Conservation (phyloP, 176 grass and related monocot species). For the Dendrocalamus sinicus region DNA sequence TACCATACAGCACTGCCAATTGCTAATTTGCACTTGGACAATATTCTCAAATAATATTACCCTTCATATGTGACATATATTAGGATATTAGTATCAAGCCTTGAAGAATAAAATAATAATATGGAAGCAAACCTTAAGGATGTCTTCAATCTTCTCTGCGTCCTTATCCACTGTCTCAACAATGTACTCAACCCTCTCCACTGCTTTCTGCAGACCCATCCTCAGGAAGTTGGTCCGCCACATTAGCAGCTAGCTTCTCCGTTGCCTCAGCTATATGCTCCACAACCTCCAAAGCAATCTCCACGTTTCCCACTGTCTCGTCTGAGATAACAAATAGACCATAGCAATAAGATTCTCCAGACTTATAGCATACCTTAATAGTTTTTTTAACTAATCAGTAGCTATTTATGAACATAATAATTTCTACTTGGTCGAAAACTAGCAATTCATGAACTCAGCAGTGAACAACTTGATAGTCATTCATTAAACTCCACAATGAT, state of each 20-base stretch:
- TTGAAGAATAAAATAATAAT: neutral
- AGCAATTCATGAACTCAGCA: constrained; percentile 5
- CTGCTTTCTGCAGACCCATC: constrained; percentile 53
- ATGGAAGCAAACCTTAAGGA: constrained; percentile 53
- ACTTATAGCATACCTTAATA: neutral
- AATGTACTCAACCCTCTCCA: constrained; percentile 57
- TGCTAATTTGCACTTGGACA: neutral
- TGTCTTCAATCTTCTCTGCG: constrained; percentile 63
- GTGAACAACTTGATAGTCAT: neutral
- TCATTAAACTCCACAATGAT: neutral
- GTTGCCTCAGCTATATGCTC: constrained; percentile 67
- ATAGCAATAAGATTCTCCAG: neutral
- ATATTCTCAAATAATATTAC: neutral
- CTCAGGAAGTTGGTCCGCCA: constrained; percentile 57
- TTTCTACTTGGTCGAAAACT: neutral
- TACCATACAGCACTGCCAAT: neutral
- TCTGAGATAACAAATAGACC: constrained; percentile 45
- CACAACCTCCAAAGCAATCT: constrained; percentile 51
- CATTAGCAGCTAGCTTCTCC: constrained; percentile 60
- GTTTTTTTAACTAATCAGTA: neutral
- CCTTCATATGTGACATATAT: neutral
- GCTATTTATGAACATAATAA: neutral
- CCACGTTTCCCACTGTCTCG: constrained; percentile 43
- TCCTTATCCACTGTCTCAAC: constrained; percentile 67
- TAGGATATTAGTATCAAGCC: neutral